These are phyloP conservation scores for Coemansia interrupta DNA, from an alignment of 192 early-diverging fungal species.

Conservation along the genomic window DNA sequence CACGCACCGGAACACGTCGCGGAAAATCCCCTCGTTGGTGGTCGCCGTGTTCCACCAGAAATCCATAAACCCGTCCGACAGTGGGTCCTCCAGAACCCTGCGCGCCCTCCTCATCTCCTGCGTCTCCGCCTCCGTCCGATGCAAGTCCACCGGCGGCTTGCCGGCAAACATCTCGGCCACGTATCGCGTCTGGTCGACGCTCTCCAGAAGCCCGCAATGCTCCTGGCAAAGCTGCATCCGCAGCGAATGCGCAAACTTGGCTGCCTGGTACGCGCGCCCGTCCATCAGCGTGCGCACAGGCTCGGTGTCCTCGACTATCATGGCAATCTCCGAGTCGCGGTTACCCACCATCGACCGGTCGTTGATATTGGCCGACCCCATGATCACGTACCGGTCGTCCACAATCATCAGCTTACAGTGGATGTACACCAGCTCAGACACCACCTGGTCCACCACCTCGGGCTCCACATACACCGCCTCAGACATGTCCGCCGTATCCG, in stretches of 20 bases:
- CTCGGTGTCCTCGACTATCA: slow-evolving; percentile 72
- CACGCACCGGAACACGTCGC: slow-evolving; percentile 80
- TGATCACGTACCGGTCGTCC: slow-evolving; percentile 77
- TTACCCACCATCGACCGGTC: slow-evolving; percentile 85
- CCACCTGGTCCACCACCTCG: slow-evolving; percentile 47
- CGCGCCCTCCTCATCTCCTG: slow-evolving; percentile 8
- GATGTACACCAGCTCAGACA: slow-evolving; percentile 83
- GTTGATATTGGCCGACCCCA: slow-evolving; percentile 88
- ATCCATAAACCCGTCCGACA: slow-evolving; percentile 58
- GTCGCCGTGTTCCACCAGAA: slow-evolving; percentile 65
- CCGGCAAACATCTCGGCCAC: slow-evolving; percentile 46
- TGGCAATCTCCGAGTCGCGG: slow-evolving; percentile 86
- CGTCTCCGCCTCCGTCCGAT: slow-evolving; percentile 13
- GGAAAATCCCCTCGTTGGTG: slow-evolving; percentile 65
- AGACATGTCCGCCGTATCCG: not conserved
- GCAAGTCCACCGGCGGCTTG: slow-evolving; percentile 29
- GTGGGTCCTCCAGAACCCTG: slow-evolving; percentile 61
- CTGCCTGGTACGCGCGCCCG: slow-evolving; percentile 68
- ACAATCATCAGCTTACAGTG: slow-evolving; percentile 87
- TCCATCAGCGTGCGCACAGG: slow-evolving; percentile 69
- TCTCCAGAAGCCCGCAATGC: slow-evolving; percentile 69
- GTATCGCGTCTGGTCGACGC: slow-evolving; percentile 45
- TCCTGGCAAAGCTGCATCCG: slow-evolving; percentile 77
- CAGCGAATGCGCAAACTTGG: slow-evolving; percentile 69
- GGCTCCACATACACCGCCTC: slow-evolving; percentile 22